Evolutionary conservation across 345 rosid species (phyloP).

Genomic region (sweet orange (Citrus sinensis)): DNA sequence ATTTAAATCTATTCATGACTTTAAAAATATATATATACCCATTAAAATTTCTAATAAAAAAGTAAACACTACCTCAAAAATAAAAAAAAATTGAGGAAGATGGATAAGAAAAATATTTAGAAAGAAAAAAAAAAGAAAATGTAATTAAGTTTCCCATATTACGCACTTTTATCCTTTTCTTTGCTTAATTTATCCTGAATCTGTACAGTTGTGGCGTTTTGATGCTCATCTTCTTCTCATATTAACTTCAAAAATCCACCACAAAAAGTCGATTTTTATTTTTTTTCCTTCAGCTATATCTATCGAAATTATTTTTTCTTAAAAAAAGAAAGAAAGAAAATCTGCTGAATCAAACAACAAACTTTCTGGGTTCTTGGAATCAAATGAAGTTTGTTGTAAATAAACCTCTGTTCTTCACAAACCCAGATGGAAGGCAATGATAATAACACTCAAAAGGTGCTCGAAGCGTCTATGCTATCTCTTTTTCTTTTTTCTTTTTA

Average conservation of each 20-base stretch:
- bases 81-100: too few species aligned
- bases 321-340: not conserved
- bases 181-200: not conserved
- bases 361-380: not conserved
- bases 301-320: not conserved
- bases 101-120: too few species aligned
- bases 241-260: not conserved
- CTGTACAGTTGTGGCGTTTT: not conserved
- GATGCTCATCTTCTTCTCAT: not conserved
- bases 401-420: conserved; percentile 15
- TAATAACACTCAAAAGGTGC: conserved; percentile 36
- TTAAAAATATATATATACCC: too few species aligned
- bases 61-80: too few species aligned
- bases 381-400: conserved; percentile 30
- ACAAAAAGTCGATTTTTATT: not conserved
- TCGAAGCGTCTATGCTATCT: not conserved
- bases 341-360: not conserved
- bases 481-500: too few species aligned
- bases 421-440: conserved; percentile 47
- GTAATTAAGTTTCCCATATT: too few species aligned
- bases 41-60: too few species aligned
- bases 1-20: too few species aligned
- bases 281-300: not conserved
- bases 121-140: too few species aligned
- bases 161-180: too few species aligned